A percentile compares a stretch with the other conserved stretches of the same genome.
Evolutionary conservation across 371 early-diverging fungal genomes (phyloP).

Genomic region (Vairimorpha necatrix): DNA sequence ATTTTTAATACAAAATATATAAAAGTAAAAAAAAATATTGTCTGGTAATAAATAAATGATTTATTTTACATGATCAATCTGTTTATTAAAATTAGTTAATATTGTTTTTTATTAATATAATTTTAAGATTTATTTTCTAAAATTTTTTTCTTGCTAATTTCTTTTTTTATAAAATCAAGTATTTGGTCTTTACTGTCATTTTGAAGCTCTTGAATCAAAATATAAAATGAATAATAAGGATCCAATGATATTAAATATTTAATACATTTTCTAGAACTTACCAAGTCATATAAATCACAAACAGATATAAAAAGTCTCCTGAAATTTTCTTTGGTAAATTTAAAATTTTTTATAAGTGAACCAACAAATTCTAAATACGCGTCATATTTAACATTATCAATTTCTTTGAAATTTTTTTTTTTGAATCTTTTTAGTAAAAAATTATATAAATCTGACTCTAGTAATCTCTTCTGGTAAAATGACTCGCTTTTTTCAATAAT

Average conservation of each 20-base stretch:
- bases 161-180: too few species aligned
- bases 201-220: too few species aligned
- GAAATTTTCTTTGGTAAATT: not conserved
- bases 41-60: not conserved
- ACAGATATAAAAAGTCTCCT: not conserved
- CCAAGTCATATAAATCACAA: not conserved
- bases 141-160: not conserved
- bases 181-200: too few species aligned
- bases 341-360: not conserved
- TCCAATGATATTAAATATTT: not conserved
- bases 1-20: constrained; percentile 20
- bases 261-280: not conserved
- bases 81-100: not conserved
- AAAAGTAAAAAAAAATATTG: not conserved
- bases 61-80: not conserved
- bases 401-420: not conserved
- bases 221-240: not conserved
- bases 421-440: not conserved
- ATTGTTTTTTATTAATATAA: not conserved
- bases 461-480: constrained; percentile 24
- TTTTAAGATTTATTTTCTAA: not conserved
- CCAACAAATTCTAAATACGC: not conserved
- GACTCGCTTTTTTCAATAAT: constrained; percentile 7
- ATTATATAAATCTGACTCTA: not conserved
- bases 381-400: not conserved